Evolutionary conservation across 805 yeast genomes (phyloP), one percentile per base, ranked within the genome.

Genomic region (Candida wancherniae): DNA sequence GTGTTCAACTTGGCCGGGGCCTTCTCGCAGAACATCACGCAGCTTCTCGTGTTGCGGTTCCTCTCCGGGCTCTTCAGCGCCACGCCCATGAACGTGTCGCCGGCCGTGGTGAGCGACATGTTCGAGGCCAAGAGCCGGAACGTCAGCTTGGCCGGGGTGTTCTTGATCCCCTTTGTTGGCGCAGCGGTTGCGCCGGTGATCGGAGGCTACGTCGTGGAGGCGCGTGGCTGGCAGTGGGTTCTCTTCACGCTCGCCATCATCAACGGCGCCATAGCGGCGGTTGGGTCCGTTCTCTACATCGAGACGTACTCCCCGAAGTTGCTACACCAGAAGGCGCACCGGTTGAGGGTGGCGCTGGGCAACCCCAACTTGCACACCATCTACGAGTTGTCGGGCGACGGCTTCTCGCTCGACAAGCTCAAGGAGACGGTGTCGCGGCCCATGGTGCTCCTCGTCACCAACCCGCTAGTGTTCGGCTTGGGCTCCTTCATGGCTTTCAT

Each of bases 401-500:
- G 57, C 22, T 45, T 51, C 11, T 40, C 46, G 2, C 25, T 44
- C 12, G 50, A 43, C 4, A 48, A 53, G 24, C 38, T 57, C 27
- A 43, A 38, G 21, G 34, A 45, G 9, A 51, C 57, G 5, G 48
- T 60, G 39, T 39, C 51, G 12, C 42, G 67, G 24, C 68, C 69
- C 4, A 21, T 63, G 13, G 51, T 53, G 15, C 48, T 62, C 15
- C 46, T 63, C 8, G 44, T 47, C 35, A 48, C 55, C 12, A 59
- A 63, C 36, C 67, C 67, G 2, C 59, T 63, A 60, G 49, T 63
- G 9, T 42, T 59, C 21, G 67, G 67, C 1, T 48, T 63, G 32
- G 67, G 69, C 1, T 51, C 64, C 9, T 63, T 59, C 39, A 58
- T 63, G 65, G 67, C 67, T 2, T 58, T 63, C 41, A 53, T 57